Base-by-base conservation (phyloP, 805 yeast species). In the Cyberlindnera sargentensis region DNA sequence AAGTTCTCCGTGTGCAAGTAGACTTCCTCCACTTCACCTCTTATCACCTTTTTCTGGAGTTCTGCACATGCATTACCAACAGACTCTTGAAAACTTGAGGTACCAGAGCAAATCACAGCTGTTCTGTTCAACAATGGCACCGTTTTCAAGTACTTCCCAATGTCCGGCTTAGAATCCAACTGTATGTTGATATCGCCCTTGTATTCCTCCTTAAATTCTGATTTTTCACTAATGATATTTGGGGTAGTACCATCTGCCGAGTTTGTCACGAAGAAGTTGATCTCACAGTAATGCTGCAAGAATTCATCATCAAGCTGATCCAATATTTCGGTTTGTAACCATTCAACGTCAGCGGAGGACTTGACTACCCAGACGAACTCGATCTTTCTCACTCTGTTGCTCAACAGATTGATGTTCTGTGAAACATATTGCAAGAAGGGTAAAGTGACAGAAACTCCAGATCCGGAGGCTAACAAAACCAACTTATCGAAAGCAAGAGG, bases 1-100 rank as follows among this genome's bases (percentile, higher is more conserved):
- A 72, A 76, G 31, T 70, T 59, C 51, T 76, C 82, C 0, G 79
- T 71, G 47, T 75, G 79, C 29, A 76, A 53, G 43, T 65, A 73
- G 10, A 75, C 60, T 51, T 76, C 80, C 37, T 67, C 69, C 10
- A 71, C 57, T 2, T 43, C 39, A 4, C 49, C 43, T 2, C 52
- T 32, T 31, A 52, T 45, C 3, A 66, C 57, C 34, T 58, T 60
- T 23, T 53, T 61, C 50, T 76, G 82, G 9, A 72, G 43, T 1
- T 56, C 24, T 1, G 80, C 70, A 6, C 66, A 71, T 0, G 62
- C 61, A 35, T 61, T 62, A 10, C 73, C 70, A 29, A 67, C 67
- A 8, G 61, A 59, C 20, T 49, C 38, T 51, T 68, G 75, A 58
- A 71, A 55, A 0, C 65, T 51, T 3, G 60, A 61, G 26, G 76